These are phyloP conservation scores for Lepidium campestre DNA, from an alignment of 441 rosid genomes.

Conservation along the genomic window DNA sequence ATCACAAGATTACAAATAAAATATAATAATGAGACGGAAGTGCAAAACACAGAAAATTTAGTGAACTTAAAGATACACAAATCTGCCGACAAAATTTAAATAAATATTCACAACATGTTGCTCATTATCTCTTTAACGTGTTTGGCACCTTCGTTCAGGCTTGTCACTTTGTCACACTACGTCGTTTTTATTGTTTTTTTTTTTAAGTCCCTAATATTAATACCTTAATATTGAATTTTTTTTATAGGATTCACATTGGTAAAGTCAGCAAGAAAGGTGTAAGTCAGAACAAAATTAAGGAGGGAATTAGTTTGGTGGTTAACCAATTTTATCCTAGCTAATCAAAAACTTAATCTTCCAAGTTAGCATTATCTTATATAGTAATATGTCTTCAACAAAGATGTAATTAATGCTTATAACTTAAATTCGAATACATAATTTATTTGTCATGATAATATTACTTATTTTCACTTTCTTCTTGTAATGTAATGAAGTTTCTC, in stretches of 20 bases:
- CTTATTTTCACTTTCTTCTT: background rate
- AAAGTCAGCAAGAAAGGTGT: background rate
- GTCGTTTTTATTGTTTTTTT: too few species aligned
- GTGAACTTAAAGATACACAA: background rate
- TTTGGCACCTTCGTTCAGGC: conserved; percentile 11
- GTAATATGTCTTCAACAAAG: background rate
- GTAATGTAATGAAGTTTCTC: background rate
- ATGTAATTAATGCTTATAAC: background rate
- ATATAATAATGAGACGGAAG: background rate
- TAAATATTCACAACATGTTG: conserved; percentile 10
- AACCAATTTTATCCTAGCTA: background rate
- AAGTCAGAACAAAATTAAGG: background rate
- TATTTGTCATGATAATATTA: background rate
- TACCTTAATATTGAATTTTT: too few species aligned
- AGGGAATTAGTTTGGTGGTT: background rate
- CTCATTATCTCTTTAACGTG: conserved; percentile 17
- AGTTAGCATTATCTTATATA: background rate
- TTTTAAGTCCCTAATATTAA: too few species aligned
- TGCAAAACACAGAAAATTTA: background rate
- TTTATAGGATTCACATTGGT: background rate
- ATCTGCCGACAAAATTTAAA: too few species aligned
- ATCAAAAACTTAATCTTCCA: background rate
- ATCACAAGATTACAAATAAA: too few species aligned
- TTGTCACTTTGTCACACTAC: background rate
- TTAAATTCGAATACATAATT: background rate